Evolutionary conservation across 352 stramenopile species (phyloP), one percentile per base, ranked within the genome.

Genomic region (Aphanomyces cochlioides): DNA sequence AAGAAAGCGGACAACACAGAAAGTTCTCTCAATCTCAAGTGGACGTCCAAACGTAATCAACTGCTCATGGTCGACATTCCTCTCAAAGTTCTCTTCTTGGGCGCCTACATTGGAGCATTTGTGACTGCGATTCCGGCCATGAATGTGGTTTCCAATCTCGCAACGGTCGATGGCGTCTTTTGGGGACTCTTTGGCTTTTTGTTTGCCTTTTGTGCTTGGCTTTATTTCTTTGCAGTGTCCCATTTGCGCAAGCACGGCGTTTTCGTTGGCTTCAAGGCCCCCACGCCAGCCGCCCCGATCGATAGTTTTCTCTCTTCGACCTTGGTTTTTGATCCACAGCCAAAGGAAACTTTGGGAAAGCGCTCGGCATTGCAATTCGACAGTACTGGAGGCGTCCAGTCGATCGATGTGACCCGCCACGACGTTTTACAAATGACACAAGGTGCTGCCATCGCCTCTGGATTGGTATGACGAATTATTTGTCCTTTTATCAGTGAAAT

Each of bases 1-100:
- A 61, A 19, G 19, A 61, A 61, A n/a, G 21, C 54, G 17, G 34
- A 61, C 13, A 61, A 61, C 54, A 61, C 54, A 12, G 54, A 61
- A n/a, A 61, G 54, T 37, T 61, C 54, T 28, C 54, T 61, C 54
- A 13, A 61, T 37, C 37, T 61, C 17, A 61, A 61, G 28, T 61
- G 54, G 54, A 61, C 54, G n/a, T 61, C 54, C 54, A 37, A 39
- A 1, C 54, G 54, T n/a, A 61, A 61, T 39, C 54, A 61, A 17
- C 28, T 61, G 5, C 54, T 61, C 28, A 12, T 61, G 6, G 54
- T 61, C 28, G 54, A 61, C 54, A 41, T 61, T 39, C 54, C 54
- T 28, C 54, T 61, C 19, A 61, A 61, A 3, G 10, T 61, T 10
- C 6, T 61, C 10, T 61, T 21, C 43, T 10, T 61, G 6, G 54